Conservation (phyloP, 768 basidiomycete species). For the Lenzites betulinus region DNA sequence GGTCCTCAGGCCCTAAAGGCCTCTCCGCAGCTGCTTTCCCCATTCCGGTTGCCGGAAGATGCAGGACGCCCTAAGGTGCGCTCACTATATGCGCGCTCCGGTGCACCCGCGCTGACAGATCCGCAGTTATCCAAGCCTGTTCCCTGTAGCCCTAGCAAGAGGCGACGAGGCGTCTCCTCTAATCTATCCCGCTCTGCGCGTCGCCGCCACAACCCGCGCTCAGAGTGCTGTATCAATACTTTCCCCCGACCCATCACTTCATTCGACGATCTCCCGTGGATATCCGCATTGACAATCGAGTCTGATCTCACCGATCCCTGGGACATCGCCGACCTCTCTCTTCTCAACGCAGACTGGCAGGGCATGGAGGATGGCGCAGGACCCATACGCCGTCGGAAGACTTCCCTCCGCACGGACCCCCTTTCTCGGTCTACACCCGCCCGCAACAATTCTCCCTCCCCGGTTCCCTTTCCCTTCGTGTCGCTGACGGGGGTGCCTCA, state of each 20-base stretch:
- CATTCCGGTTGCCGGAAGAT: conserved; percentile 38
- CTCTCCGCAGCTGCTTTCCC: conserved; percentile 41
- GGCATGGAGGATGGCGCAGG: conserved; percentile 37
- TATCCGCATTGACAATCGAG: conserved; percentile 54
- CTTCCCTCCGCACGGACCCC: conserved; percentile 52
- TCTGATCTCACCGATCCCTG: conserved; percentile 44
- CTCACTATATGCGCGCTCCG: conserved; percentile 17
- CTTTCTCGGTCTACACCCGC: conserved; percentile 30
- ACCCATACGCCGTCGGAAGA: conserved; percentile 62
- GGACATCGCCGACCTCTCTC: conserved; percentile 70
- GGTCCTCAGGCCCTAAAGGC: conserved; percentile 28
- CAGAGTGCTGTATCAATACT: conserved; percentile 43
- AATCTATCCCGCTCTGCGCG: conserved; percentile 42
- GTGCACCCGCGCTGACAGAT: conserved; percentile 7
- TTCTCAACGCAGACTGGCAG: conserved; percentile 38
- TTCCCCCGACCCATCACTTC: conserved; percentile 33
- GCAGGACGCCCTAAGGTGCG: conserved; percentile 18
- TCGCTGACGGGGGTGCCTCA: conserved; percentile 13
- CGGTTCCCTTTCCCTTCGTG: conserved; percentile 12
- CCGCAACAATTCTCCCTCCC: not conserved
- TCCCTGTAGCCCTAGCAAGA: conserved; percentile 40
- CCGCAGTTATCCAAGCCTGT: conserved; percentile 41
- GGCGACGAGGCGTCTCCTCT: conserved; percentile 38
- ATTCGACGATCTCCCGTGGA: conserved; percentile 73
- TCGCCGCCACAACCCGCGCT: conserved; percentile 44